Conservation (phyloP, 306 rosid genomes). For the Casuarina equisetifolia region DNA sequence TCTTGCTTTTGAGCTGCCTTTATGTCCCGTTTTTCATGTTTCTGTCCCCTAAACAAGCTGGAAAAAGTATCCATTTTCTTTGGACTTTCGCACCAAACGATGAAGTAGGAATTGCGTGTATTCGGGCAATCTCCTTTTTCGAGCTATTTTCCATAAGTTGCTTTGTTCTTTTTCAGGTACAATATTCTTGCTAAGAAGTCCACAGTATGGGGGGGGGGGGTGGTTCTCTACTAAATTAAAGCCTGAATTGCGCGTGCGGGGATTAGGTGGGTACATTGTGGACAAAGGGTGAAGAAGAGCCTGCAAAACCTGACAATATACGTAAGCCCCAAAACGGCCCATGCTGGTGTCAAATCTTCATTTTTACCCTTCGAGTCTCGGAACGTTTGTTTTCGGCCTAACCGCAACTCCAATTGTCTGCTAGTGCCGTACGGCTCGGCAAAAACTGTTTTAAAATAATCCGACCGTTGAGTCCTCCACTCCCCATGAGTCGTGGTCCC, state of each 20-base stretch:
- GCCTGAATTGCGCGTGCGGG: neutral
- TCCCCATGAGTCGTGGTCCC: neutral
- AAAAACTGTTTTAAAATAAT: neutral
- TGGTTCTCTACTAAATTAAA: neutral
- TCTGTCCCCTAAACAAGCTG: constrained; percentile 9
- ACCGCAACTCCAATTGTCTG: neutral
- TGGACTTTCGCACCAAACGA: constrained; percentile 13
- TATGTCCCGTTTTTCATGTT: constrained; percentile 27
- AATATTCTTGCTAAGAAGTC: no score
- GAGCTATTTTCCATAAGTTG: no score
- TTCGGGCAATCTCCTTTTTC: no score
- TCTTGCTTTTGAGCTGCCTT: constrained; percentile 28
- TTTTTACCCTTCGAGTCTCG: neutral
- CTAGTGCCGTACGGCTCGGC: neutral
- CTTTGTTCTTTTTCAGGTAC: no score
- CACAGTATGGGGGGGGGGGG: no score
- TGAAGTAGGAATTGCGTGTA: no score
- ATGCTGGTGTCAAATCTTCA: neutral
- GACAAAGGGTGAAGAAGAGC: neutral
- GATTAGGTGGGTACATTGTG: neutral
- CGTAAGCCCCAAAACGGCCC: neutral
- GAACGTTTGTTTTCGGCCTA: neutral
- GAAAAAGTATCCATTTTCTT: constrained; percentile 11
- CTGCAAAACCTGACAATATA: neutral
- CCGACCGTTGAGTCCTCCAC: constrained; percentile 2